Percentiles rank a stretch among this genome's conserved stretches.
Evolutionary conservation across 192 early-diverging fungal genomes (phyloP).

Genomic region (Coemansia sp.): DNA sequence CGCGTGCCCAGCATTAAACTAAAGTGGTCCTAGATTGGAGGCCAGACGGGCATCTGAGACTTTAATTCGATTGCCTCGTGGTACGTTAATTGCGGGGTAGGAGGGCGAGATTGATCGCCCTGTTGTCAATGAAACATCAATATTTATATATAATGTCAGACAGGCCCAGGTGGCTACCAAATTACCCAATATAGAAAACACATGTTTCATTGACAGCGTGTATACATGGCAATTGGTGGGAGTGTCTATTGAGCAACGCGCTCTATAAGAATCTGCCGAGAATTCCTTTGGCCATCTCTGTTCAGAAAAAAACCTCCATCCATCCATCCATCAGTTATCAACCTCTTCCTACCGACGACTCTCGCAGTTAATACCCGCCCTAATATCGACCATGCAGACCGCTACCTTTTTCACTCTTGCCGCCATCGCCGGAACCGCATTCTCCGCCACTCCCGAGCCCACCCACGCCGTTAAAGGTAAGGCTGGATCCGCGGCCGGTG

Average conservation of each 20-base stretch:
- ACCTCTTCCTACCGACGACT: not conserved
- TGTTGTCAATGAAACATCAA: not conserved
- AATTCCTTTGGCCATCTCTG: constrained; percentile 3
- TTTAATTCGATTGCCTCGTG: not conserved
- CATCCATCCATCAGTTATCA: not conserved
- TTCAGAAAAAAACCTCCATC: not conserved
- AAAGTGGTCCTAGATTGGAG: constrained; percentile 11
- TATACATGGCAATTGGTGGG: not conserved
- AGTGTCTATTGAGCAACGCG: not conserved
- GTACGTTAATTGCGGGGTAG: not conserved
- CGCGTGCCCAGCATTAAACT: not conserved
- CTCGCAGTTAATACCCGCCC: constrained; percentile 10
- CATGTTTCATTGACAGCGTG: not conserved
- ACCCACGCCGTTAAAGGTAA: constrained; percentile 32
- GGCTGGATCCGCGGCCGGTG: constrained; percentile 1
- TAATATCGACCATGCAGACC: constrained; percentile 44
- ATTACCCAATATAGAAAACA: not conserved
- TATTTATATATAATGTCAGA: not conserved
- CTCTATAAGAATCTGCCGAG: constrained; percentile 12
- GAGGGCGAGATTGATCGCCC: not conserved
- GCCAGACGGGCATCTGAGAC: not conserved
- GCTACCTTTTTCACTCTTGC: constrained; percentile 38
- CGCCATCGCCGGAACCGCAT: constrained; percentile 45
- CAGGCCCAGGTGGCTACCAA: constrained; percentile 2
- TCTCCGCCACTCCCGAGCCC: constrained; percentile 42